Evolutionary conservation across 192 early-diverging fungal species (phyloP).

Genomic region (Gigaspora rosea): DNA sequence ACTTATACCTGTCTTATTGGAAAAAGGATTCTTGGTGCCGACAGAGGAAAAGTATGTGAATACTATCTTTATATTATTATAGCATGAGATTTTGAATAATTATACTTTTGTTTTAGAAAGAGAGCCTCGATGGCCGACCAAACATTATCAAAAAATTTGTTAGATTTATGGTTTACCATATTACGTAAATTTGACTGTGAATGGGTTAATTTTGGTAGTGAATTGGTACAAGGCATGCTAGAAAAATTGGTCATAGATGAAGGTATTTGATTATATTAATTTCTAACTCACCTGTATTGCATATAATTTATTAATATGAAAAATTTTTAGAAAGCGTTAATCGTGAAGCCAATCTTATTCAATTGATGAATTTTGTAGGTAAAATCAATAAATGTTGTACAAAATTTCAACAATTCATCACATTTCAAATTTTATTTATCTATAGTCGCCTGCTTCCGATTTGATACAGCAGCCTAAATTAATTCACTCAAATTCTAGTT

Average conservation of each 20-base stretch:
- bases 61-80: neutral
- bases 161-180: slow-evolving; percentile 44
- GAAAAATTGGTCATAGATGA: slow-evolving; percentile 29
- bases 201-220: slow-evolving; percentile 37
- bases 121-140: slow-evolving; percentile 39
- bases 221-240: slow-evolving; percentile 38
- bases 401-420: too few species aligned
- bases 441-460: too few species aligned
- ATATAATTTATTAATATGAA: too few species aligned
- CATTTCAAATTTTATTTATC: too few species aligned
- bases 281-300: neutral
- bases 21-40: slow-evolving; percentile 59
- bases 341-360: too few species aligned
- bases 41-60: slow-evolving; percentile 42
- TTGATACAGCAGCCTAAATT: neutral
- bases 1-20: slow-evolving; percentile 55
- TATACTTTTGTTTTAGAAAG: slow-evolving; percentile 32
- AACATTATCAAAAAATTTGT: slow-evolving; percentile 42
- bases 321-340: too few species aligned
- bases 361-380: too few species aligned
- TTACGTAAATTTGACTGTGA: slow-evolving; percentile 43
- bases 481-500: neutral
- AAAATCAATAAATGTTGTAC: too few species aligned
- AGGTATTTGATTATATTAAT: neutral
- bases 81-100: neutral